Conservation (phyloP, 176 grass and related monocot genomes). For the Oryza brachyantha region DNA sequence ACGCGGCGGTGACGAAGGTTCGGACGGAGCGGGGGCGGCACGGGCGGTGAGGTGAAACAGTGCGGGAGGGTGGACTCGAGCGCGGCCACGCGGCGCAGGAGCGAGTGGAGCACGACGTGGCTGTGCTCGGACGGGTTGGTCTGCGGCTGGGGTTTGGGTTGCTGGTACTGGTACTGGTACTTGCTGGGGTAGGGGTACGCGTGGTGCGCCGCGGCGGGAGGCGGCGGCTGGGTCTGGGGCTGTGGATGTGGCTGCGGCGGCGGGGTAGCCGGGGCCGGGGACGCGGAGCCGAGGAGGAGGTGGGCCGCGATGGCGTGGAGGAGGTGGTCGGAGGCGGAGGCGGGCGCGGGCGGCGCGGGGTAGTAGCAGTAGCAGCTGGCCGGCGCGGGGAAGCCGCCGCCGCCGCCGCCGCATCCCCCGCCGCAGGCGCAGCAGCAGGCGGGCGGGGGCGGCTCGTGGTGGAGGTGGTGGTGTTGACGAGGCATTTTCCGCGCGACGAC, state of each 20-base stretch:
- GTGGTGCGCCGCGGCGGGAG: slow-evolving; percentile 18
- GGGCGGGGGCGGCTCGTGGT: slow-evolving; percentile 28
- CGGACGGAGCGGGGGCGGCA: background rate
- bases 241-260: background rate
- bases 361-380: background rate
- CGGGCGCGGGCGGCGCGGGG: slow-evolving; percentile 9
- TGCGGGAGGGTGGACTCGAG: slow-evolving; percentile 60
- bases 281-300: slow-evolving; percentile 24
- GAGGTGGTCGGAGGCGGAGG: slow-evolving; percentile 40
- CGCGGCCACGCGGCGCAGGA: slow-evolving; percentile 60
- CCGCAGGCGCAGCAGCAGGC: slow-evolving; percentile 38
- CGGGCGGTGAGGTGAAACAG: slow-evolving; percentile 8
- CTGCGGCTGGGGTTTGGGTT: slow-evolving; percentile 35
- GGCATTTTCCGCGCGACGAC: slow-evolving; percentile 29
- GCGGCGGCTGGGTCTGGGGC: slow-evolving; percentile 1
- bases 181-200: slow-evolving; percentile 19
- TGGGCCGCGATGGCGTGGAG: slow-evolving; percentile 39
- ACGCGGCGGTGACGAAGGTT: slow-evolving; percentile 12
- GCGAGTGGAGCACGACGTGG: slow-evolving; percentile 59
- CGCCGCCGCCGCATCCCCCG: background rate
- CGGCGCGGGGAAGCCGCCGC: slow-evolving; percentile 11
- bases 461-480: background rate
- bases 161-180: slow-evolving; percentile 24
- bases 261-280: background rate
- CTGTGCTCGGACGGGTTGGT: slow-evolving; percentile 30